Evolutionary conservation across 23 red algal genomes (phyloP).

Genomic region (Agarophyton chilense): DNA sequence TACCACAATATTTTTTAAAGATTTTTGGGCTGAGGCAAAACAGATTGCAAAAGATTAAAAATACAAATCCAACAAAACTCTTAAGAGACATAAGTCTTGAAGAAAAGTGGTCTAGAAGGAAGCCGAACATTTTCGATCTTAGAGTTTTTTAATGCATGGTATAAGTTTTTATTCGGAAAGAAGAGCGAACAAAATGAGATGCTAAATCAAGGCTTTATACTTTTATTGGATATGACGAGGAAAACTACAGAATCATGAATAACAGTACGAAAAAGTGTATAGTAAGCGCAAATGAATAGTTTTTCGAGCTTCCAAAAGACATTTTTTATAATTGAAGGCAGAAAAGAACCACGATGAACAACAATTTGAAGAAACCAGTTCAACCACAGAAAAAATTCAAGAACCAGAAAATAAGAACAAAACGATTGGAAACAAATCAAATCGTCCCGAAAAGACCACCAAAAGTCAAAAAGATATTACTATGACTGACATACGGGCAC

Average conservation of each 20-base stretch:
- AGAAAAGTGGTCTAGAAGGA: background rate
- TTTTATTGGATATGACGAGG: conserved; percentile 29
- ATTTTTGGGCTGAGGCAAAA: conserved; percentile 24
- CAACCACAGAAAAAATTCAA: too few relatives aligned
- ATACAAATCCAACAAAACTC: background rate
- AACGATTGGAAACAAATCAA: background rate
- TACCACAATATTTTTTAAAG: background rate
- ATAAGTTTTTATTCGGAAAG: conserved; percentile 6
- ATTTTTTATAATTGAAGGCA: background rate
- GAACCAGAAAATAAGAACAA: background rate
- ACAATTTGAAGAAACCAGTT: too few relatives aligned
- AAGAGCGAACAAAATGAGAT: background rate
- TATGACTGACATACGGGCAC: conserved; percentile 26
- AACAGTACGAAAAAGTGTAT: background rate
- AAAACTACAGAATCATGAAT: conserved; percentile 12
- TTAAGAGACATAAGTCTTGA: background rate
- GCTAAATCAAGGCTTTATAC: background rate
- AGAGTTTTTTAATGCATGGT: conserved; percentile 11
- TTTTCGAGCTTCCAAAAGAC: background rate
- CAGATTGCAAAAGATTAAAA: conserved; percentile 20
- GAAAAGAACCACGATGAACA: background rate
- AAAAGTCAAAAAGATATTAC: background rate
- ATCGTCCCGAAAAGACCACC: background rate
- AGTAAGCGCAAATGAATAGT: background rate
- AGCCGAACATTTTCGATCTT: conserved; percentile 5